Conservation (phyloP, 306 rosid genomes). For the Lathyrus aphaca region DNA sequence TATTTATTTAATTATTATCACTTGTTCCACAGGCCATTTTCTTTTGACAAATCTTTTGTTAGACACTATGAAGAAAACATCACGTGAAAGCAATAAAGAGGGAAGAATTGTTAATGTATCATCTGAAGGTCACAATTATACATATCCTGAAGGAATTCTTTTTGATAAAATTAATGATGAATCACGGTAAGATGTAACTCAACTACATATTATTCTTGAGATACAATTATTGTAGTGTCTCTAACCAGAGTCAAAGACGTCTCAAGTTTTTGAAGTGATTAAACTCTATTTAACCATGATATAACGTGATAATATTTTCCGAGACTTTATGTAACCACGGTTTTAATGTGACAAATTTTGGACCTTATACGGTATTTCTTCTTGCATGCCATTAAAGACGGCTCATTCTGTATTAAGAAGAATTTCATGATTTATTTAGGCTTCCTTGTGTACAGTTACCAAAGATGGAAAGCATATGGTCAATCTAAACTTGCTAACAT, state of each 20-base stretch:
- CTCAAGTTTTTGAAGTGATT: too few relatives aligned
- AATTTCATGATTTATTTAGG: not conserved
- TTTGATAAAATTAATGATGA: slow-evolving; percentile 66
- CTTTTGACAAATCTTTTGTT: slow-evolving; percentile 78
- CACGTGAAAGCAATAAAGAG: slow-evolving; percentile 59
- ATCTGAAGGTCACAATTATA: slow-evolving; percentile 64
- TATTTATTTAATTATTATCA: not conserved
- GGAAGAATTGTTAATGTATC: slow-evolving; percentile 84
- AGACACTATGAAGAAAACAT: slow-evolving; percentile 81
- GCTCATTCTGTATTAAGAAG: too few relatives aligned
- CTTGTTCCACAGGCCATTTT: slow-evolving; percentile 72
- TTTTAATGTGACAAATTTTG: too few relatives aligned
- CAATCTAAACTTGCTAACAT: slow-evolving; percentile 88
- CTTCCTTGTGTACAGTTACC: slow-evolving; percentile 52
- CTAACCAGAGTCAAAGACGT: too few relatives aligned
- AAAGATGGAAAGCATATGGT: slow-evolving; percentile 66
- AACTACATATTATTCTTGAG: too few relatives aligned
- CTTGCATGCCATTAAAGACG: too few relatives aligned
- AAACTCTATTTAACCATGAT: too few relatives aligned
- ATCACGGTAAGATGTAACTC: slow-evolving; percentile 53
- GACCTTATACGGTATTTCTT: accelerated
- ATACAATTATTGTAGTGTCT: not conserved
- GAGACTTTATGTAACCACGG: too few relatives aligned
- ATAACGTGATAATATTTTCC: too few relatives aligned
- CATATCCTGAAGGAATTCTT: slow-evolving; percentile 74